These are phyloP conservation scores for Kwoniella pini DNA, from an alignment of 768 basidiomycete species.

Conservation along the genomic window DNA sequence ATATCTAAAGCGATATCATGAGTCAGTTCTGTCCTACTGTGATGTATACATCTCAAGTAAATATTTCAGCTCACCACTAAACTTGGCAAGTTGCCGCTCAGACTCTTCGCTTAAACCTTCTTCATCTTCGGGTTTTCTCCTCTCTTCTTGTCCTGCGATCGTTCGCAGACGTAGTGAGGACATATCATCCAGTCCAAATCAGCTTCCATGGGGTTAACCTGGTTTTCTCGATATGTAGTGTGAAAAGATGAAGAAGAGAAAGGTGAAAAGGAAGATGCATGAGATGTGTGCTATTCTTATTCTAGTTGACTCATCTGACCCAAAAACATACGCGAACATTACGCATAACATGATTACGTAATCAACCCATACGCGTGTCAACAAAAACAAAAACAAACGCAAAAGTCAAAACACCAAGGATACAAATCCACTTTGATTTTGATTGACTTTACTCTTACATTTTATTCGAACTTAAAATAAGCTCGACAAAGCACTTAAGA, in stretches of 20 bases:
- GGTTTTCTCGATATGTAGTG: too few relatives aligned
- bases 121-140: not conserved
- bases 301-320: not conserved
- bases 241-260: not conserved
- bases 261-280: not conserved
- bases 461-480: too few relatives aligned
- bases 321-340: slow-evolving; percentile 1
- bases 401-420: too few relatives aligned
- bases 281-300: not conserved
- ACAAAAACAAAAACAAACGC: slow-evolving; percentile 2
- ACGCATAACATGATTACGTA: not conserved
- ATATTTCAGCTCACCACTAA: slow-evolving; percentile 11
- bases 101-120: slow-evolving; percentile 8
- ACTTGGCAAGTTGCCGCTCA: slow-evolving; percentile 10
- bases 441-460: not conserved
- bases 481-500: too few relatives aligned
- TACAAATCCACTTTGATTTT: too few relatives aligned
- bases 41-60: not conserved
- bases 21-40: too few relatives aligned
- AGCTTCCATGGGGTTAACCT: too few relatives aligned
- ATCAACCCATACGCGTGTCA: not conserved
- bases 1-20: not conserved
- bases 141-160: not conserved
- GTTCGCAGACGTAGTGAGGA: too few relatives aligned
- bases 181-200: too few relatives aligned